phyloP scores from a whole-genome alignment of 257 asterid species.

The Euphrasia confusa region DNA sequence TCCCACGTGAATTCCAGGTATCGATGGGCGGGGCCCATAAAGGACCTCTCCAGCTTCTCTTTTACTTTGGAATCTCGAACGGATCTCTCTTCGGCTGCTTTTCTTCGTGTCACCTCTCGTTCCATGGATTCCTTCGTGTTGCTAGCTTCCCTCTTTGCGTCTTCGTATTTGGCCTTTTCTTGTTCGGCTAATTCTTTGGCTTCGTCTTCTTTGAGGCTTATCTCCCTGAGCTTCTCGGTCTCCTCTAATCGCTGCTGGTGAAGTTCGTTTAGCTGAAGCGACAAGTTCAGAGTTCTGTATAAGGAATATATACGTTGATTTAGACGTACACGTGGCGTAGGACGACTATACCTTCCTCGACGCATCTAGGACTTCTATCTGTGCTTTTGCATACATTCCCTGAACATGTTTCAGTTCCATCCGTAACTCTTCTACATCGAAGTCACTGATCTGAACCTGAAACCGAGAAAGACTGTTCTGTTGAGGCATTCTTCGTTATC shows the following conservation, averaged over 20 bases:
- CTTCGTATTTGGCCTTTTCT: slow-evolving; percentile 38
- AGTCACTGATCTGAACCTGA: slow-evolving; percentile 33
- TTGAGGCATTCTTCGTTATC: too few relatives aligned
- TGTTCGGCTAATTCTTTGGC: slow-evolving; percentile 39
- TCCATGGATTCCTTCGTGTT: slow-evolving; percentile 37
- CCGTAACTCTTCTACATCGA: slow-evolving; percentile 48
- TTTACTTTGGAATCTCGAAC: slow-evolving; percentile 33
- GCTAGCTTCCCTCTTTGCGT: slow-evolving; percentile 39
- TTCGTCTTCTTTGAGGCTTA: slow-evolving; percentile 47
- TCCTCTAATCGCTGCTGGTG: slow-evolving; percentile 42
- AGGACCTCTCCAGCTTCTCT: slow-evolving; percentile 39
- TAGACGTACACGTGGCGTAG: background rate
- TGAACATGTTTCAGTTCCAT: slow-evolving; percentile 47
- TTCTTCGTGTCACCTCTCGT: slow-evolving; percentile 42
- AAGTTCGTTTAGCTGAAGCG: slow-evolving; percentile 42
- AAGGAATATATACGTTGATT: too few relatives aligned
- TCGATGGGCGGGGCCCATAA: slow-evolving; percentile 28
- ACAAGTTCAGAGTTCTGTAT: too few relatives aligned
- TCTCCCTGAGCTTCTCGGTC: slow-evolving; percentile 36
- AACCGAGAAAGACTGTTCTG: background rate
- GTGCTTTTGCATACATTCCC: slow-evolving; percentile 48
- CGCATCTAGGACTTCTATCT: slow-evolving; percentile 37
- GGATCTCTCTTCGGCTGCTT: slow-evolving; percentile 40
- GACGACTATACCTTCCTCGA: slow-evolving; percentile 25
- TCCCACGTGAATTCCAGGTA: slow-evolving; percentile 55